Evolutionary conservation across 345 rosid genomes (phyloP).

Genomic region (Gossypium bickii): DNA sequence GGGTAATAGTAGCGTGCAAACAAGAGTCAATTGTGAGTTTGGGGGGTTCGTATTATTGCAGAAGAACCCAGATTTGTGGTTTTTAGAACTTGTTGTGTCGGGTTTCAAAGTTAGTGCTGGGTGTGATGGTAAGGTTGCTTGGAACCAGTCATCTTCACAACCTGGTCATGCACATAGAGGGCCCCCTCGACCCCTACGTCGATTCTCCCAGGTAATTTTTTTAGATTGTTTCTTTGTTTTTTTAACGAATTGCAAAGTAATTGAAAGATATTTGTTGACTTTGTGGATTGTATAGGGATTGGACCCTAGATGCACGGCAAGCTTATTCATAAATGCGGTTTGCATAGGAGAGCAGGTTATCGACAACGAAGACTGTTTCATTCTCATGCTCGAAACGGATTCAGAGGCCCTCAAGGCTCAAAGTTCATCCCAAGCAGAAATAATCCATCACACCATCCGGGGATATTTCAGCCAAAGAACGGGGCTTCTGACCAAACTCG

Average conservation of each 20-base stretch:
- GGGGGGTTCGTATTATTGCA: conserved; percentile 95
- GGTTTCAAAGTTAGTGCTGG: conserved; percentile 92
- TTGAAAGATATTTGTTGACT: neutral
- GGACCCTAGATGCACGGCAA: conserved; percentile 79
- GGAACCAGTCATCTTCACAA: conserved; percentile 89
- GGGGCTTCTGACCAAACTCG: conserved; percentile 62
- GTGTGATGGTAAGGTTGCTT: conserved; percentile 80
- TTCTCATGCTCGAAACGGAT: conserved; percentile 63
- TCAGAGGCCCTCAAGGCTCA: conserved; percentile 49
- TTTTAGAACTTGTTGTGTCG: conserved; percentile 70
- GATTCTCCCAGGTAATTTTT: conserved; percentile 66
- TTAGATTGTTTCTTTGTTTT: neutral
- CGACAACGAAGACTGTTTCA: conserved; percentile 61
- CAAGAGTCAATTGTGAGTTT: conserved; percentile 54
- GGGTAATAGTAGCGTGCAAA: conserved; percentile 44
- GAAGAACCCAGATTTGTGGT: conserved; percentile 89
- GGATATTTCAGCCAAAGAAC: conserved; percentile 92
- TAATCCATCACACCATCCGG: conserved; percentile 80
- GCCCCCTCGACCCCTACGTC: conserved; percentile 81
- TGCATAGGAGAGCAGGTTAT: conserved; percentile 63
- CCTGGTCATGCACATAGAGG: conserved; percentile 75
- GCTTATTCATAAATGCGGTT: conserved; percentile 64
- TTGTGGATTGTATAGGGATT: conserved; percentile 45
- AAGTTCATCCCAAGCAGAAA: conserved; percentile 61
- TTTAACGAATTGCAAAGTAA: neutral